Evolutionary conservation across 2,329 filamentous ascomycete species (phyloP).

Genomic region (Xylaria hypoxylon): DNA sequence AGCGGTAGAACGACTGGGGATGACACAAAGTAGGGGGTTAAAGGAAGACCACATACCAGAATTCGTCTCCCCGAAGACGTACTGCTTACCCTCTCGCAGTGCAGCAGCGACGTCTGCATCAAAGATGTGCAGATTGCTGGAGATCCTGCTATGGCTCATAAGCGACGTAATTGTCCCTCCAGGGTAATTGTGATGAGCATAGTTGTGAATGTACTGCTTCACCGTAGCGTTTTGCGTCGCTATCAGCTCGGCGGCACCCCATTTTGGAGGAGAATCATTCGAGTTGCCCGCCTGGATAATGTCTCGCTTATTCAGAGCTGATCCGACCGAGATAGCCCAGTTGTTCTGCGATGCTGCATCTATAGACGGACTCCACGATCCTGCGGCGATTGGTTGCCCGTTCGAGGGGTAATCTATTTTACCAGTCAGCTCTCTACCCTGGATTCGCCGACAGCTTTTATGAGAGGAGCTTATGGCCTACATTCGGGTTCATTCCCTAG

Average conservation of each 20-base stretch:
- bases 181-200: constrained; percentile 63
- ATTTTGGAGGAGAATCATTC: constrained; percentile 52
- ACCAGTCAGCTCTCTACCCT: constrained; percentile 20
- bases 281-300: constrained; percentile 58
- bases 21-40: background rate
- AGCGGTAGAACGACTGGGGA: background rate
- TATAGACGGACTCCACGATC: constrained; percentile 53
- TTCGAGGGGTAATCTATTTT: constrained; percentile 52
- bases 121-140: constrained; percentile 55
- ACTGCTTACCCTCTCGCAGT: constrained; percentile 54
- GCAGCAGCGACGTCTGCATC: constrained; percentile 57
- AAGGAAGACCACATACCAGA: constrained; percentile 52
- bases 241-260: constrained; percentile 56
- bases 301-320: constrained; percentile 50
- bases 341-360: constrained; percentile 56
- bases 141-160: constrained; percentile 59
- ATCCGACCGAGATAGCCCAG: constrained; percentile 54
- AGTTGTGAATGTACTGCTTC: constrained; percentile 56
- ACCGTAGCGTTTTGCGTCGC: constrained; percentile 53
- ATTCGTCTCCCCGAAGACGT: constrained; percentile 63
- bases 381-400: constrained; percentile 54
- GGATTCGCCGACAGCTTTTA: background rate
- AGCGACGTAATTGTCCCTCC: constrained; percentile 56
- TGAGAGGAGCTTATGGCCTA: constrained; percentile 2
- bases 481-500: constrained; percentile 69